Evolutionary conservation across 2,329 filamentous ascomycete genomes (phyloP).

Genomic region (Cladosporium sp.): DNA sequence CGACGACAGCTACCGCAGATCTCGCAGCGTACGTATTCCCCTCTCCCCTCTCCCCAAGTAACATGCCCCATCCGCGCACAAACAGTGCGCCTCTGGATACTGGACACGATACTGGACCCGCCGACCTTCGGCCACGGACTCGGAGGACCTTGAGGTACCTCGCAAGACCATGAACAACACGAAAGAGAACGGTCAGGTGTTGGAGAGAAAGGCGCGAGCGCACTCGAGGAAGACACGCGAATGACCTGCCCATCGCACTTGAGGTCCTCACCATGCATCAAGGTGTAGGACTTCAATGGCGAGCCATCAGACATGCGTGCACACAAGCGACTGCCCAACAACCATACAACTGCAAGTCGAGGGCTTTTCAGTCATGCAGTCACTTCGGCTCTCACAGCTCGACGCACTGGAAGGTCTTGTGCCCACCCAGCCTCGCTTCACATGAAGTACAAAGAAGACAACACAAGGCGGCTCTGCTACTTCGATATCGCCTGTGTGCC

Average conservation of each 20-base stretch:
- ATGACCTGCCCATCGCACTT: neutral
- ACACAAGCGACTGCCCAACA: neutral
- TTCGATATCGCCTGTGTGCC: neutral
- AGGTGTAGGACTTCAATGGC: neutral
- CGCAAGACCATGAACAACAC: neutral
- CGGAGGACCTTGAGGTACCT: slow-evolving; percentile 1
- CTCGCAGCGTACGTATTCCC: slow-evolving; percentile 21
- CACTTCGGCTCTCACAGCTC: neutral
- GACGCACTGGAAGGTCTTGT: neutral
- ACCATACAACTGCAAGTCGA: neutral
- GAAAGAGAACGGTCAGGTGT: neutral
- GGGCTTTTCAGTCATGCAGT: neutral
- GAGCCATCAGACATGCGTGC: neutral
- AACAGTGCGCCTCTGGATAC: slow-evolving; percentile 14
- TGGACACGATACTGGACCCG: neutral
- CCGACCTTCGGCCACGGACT: slow-evolving; percentile 5
- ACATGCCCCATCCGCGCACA: neutral
- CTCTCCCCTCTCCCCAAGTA: slow-evolving; percentile 3
- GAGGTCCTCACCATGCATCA: neutral
- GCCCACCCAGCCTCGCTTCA: neutral
- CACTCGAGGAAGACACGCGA: slow-evolving; percentile 6
- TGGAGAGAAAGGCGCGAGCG: neutral
- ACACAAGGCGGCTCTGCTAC: neutral
- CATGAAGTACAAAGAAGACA: neutral
- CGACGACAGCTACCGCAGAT: slow-evolving; percentile 23